Evolutionary conservation across 495 filamentous ascomycete species (phyloP).

Genomic region (Hypoxylon subgilvum): DNA sequence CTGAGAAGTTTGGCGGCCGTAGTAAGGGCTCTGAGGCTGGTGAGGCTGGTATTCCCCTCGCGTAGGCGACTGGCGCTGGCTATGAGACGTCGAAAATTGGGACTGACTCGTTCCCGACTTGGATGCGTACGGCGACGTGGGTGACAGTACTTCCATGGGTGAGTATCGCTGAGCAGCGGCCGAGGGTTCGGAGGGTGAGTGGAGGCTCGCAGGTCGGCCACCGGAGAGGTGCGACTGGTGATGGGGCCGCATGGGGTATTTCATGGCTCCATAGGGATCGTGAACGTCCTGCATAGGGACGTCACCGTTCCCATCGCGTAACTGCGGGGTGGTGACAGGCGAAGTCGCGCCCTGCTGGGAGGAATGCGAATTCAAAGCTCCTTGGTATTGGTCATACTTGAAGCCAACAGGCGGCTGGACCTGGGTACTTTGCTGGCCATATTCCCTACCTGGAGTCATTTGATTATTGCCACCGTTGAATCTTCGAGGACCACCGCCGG

Average conservation of each 20-base stretch:
- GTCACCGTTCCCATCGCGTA: constrained; percentile 79
- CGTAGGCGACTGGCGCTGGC: constrained; percentile 59
- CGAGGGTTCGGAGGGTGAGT: constrained; percentile 74
- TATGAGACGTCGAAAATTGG: constrained; percentile 50
- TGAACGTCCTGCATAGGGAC: constrained; percentile 88
- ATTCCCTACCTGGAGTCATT: constrained; percentile 53
- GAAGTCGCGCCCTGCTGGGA: constrained; percentile 65
- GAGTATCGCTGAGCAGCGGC: constrained; percentile 90
- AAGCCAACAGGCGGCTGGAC: constrained; percentile 69
- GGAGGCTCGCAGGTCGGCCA: constrained; percentile 55
- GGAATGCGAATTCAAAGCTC: constrained; percentile 60
- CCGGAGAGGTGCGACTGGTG: constrained; percentile 63
- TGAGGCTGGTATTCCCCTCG: constrained; percentile 55
- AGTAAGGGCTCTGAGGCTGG: constrained; percentile 57
- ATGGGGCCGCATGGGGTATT: constrained; percentile 77
- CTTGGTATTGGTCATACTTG: constrained; percentile 76
- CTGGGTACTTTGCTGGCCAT: constrained; percentile 56
- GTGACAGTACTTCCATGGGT: constrained; percentile 82
- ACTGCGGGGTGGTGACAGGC: constrained; percentile 68
- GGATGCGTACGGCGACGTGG: constrained; percentile 57
- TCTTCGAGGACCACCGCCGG: constrained; percentile 54
- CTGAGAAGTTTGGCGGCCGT: constrained; percentile 57
- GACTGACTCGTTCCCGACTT: constrained; percentile 46
- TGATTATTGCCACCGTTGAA: constrained; percentile 58
- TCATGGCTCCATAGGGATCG: constrained; percentile 79